Evolutionary conservation across 2,329 filamentous ascomycete genomes (phyloP), one percentile per base, ranked within the genome.

Genomic region (Verticillium dahliae): DNA sequence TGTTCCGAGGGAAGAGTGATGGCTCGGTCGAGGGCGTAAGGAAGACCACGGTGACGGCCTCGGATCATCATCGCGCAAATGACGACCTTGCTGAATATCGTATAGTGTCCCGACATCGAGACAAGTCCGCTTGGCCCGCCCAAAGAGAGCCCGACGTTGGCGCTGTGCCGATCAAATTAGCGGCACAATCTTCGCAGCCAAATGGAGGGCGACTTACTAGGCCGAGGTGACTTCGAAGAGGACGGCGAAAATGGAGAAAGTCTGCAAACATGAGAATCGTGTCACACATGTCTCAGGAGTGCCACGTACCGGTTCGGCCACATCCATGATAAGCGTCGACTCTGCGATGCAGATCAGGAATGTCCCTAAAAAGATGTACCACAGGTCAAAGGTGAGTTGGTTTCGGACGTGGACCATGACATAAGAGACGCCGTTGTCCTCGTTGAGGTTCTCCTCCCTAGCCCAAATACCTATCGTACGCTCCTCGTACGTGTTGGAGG

Each of bases 401-500:
- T 77, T 75, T 7, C 69, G 72, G 2, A 77, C 61, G 41, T 77
- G 75, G 3, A 63, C 69, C 38, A 73, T 37, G 3, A 77, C 60
- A 57, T 76, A 76, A 0, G 67, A 63, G 3, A 62, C 61, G 7
- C 69, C 67, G 11, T 69, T 65, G 1, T 66, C 58, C 61, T 76
- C 73, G 34, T 74, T 67, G 2, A 66, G 65, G 7, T 60, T 61
- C 4, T 59, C 18, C 22, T 76, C 71, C n/a, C 74, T 69, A 6
- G 41, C 37, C 67, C 87, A 88, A 33, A 88, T 79, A 1, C 85
- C 86, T 5, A 89, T 71, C 57, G 81, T 83, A 56, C 80, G 78
- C 68, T 87, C 85, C 71, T 88, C 84, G 69, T 87, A 87, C 4
- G 84, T 81, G 64, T 85, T 87, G 37, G 80, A 82, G 60, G 83